phyloP scores from a whole-genome alignment of 306 rosid genomes.

The Medicago lupulina region DNA sequence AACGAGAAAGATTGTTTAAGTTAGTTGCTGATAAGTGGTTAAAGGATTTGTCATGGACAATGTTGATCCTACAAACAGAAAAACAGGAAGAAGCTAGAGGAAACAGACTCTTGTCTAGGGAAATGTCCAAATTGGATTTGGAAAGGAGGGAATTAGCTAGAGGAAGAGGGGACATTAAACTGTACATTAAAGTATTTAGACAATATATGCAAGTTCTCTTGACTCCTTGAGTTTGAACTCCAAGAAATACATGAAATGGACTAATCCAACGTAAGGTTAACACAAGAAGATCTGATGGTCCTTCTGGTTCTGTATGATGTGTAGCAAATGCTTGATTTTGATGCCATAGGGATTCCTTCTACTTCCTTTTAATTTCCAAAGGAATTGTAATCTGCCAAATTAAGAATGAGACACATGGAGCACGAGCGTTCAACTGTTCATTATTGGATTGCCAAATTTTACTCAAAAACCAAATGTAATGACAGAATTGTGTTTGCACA shows the following conservation, averaged over 20 bases:
- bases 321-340: slow-evolving; percentile 8
- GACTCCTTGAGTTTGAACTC: slow-evolving; percentile 7
- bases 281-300: neutral
- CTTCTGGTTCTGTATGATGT: neutral
- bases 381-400: neutral
- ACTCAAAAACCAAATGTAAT: neutral
- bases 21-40: neutral
- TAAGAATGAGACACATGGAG: neutral
- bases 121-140: neutral
- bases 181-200: neutral
- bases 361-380: too few species aligned
- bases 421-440: neutral
- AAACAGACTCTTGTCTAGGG: neutral
- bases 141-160: neutral
- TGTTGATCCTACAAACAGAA: neutral
- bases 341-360: neutral
- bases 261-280: slow-evolving; percentile 8
- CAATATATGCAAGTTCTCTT: neutral
- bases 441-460: neutral
- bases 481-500: neutral
- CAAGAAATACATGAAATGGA: slow-evolving; percentile 1
- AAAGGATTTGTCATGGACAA: neutral
- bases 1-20: neutral
- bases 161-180: neutral
- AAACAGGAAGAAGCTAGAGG: neutral